Evolutionary conservation across 495 filamentous ascomycete species (phyloP).

Genomic region (Hypoxylon fragiforme): DNA sequence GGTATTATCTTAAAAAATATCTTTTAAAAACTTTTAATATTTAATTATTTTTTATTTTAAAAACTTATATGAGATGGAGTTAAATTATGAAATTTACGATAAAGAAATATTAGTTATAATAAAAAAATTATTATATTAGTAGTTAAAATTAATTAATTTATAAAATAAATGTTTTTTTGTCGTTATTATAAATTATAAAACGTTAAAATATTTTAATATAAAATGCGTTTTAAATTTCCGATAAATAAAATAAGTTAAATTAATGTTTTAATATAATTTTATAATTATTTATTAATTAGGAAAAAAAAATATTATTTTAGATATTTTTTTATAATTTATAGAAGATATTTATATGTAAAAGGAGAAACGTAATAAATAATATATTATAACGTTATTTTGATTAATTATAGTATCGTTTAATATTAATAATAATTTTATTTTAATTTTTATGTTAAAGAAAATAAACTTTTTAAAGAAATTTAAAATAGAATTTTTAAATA

Average conservation of each 20-base stretch:
- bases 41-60: neutral
- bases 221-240: neutral
- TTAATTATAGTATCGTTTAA: no score
- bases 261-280: neutral
- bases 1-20: neutral
- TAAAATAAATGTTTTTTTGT: neutral
- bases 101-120: neutral
- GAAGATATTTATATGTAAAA: neutral
- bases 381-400: neutral
- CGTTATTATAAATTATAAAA: neutral
- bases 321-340: neutral
- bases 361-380: neutral
- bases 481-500: neutral
- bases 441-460: neutral
- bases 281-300: neutral
- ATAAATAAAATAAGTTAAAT: neutral
- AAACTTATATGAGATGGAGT: neutral
- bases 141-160: neutral
- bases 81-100: neutral
- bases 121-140: neutral
- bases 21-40: neutral
- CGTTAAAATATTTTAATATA: neutral
- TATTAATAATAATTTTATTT: no score
- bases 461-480: neutral
- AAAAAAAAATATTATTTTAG: neutral